Evolutionary conservation across 345 rosid genomes (phyloP).

Genomic region (Eucalyptus erythrocorys): DNA sequence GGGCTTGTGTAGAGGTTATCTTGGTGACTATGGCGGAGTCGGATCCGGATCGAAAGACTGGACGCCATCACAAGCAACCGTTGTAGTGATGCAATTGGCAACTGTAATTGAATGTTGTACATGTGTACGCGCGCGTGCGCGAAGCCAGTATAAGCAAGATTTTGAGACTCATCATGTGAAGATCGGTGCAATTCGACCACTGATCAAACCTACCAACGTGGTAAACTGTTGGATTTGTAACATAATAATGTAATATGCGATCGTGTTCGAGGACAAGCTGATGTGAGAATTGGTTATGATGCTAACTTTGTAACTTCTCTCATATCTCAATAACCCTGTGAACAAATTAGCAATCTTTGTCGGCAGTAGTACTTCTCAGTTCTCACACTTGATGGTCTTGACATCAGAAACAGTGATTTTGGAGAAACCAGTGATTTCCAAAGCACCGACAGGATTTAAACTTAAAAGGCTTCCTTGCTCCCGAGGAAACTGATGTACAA

Average conservation of each 20-base stretch:
- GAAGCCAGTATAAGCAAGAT: neutral
- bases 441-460: neutral
- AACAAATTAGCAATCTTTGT: neutral
- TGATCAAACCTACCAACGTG: neutral
- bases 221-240: neutral
- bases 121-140: fast-evolving
- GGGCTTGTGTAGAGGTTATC: neutral
- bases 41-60: neutral
- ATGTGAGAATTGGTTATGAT: neutral
- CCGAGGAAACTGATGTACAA: neutral
- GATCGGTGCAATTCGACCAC: neutral
- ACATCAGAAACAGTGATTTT: neutral
- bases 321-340: neutral
- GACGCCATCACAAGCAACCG: neutral
- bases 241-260: neutral
- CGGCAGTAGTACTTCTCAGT: neutral
- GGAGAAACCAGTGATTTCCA: neutral
- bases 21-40: neutral
- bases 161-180: neutral
- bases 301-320: neutral
- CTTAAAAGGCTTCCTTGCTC: neutral
- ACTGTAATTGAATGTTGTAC: neutral
- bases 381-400: neutral
- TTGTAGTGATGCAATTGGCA: neutral
- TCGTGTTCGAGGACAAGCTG: neutral